Percentiles rank a stretch among this genome's conserved stretches.
Conservation (phyloP, 352 stramenopile species). For the Globisporangium nagaii region DNA sequence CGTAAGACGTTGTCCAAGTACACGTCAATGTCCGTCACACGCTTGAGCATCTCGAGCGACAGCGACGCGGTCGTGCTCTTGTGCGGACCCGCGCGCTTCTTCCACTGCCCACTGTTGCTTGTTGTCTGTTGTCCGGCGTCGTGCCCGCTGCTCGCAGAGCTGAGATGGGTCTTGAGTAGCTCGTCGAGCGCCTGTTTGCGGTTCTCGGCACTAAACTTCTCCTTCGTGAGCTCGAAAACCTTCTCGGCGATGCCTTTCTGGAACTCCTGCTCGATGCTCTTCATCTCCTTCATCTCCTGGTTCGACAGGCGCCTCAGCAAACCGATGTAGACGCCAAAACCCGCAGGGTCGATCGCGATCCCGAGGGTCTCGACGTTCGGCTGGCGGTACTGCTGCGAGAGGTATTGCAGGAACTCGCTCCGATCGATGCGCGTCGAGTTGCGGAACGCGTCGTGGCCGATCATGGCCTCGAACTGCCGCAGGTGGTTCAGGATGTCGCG, state of each 20-base stretch:
- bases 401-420: constrained; percentile 63
- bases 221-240: constrained; percentile 79
- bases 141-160: neutral
- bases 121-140: too few species aligned
- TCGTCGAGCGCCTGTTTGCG: constrained; percentile 65
- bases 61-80: constrained; percentile 35
- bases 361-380: constrained; percentile 59
- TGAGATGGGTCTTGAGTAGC: constrained; percentile 28
- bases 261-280: constrained; percentile 75
- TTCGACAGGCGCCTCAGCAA: constrained; percentile 70
- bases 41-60: constrained; percentile 75
- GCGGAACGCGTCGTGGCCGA: constrained; percentile 64
- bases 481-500: constrained; percentile 61
- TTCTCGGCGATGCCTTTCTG: constrained; percentile 69
- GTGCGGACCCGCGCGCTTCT: neutral
- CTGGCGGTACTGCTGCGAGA: constrained; percentile 64
- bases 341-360: constrained; percentile 49
- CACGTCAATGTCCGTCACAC: constrained; percentile 76
- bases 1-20: constrained; percentile 80
- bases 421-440: constrained; percentile 51
- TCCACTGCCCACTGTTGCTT: neutral
- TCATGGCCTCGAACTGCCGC: constrained; percentile 57
- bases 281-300: constrained; percentile 78
- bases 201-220: constrained; percentile 83
- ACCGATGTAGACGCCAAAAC: constrained; percentile 73